Conservation (phyloP, 805 yeast genomes). For the Debaryomyces prosopidis region DNA sequence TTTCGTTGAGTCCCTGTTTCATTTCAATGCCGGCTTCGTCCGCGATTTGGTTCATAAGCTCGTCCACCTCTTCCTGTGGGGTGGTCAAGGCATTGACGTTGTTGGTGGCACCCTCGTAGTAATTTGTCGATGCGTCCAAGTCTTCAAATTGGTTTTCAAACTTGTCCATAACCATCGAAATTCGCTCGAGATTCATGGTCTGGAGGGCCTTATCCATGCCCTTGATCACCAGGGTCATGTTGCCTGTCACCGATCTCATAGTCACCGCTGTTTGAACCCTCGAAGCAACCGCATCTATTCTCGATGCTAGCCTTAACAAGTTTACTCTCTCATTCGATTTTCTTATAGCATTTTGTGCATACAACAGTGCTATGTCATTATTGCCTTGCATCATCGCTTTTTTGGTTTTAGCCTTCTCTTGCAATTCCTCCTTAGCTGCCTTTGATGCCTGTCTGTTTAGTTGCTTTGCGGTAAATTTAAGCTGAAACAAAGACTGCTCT, state of each 20-base stretch:
- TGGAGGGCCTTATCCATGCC: conserved; percentile 97
- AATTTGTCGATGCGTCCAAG: conserved; percentile 88
- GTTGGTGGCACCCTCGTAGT: conserved; percentile 87
- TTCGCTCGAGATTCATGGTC: conserved; percentile 91
- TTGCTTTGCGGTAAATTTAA: conserved; percentile 91
- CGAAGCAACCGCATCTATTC: conserved; percentile 95
- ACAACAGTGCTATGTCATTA: conserved; percentile 88
- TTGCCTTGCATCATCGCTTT: conserved; percentile 84
- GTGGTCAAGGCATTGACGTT: conserved; percentile 85
- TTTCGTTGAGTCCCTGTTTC: conserved; percentile 76
- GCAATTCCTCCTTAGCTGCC: conserved; percentile 86
- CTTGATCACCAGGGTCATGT: conserved; percentile 87
- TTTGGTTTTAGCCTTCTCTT: conserved; percentile 85
- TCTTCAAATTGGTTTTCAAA: conserved; percentile 96
- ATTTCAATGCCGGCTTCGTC: conserved; percentile 96
- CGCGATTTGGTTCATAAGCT: conserved; percentile 86
- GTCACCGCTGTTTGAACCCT: conserved; percentile 97
- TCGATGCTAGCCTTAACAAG: conserved; percentile 75
- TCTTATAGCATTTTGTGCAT: conserved; percentile 95
- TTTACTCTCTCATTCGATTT: conserved; percentile 85
- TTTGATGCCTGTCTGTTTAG: conserved; percentile 84
- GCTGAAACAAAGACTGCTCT: conserved; percentile 60
- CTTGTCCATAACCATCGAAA: conserved; percentile 94
- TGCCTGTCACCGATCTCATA: conserved; percentile 91
- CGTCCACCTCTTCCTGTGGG: conserved; percentile 94